phyloP scores from a whole-genome alignment of 1,284 basidiomycete species.

The Ustilago nuda region DNA sequence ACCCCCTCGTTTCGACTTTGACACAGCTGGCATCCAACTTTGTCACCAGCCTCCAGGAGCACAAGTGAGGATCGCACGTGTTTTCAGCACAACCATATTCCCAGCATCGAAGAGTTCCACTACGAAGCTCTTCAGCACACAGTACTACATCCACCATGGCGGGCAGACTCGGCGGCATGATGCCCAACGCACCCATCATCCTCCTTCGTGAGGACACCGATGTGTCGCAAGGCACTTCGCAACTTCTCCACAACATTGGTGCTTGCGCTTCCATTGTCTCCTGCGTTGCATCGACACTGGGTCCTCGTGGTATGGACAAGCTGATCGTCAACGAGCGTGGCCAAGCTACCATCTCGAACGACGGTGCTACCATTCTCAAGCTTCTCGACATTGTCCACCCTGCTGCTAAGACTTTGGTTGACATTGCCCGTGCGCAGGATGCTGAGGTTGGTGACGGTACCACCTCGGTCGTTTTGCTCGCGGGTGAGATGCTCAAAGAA shows the following conservation, averaged over 20 bases:
- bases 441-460: conserved; percentile 99
- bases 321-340: conserved; percentile 79
- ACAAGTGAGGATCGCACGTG: not conserved
- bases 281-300: conserved; percentile 84
- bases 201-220: conserved; percentile 82
- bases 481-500: conserved; percentile 94
- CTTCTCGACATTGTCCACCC: conserved; percentile 97
- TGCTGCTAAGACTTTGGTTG: conserved; percentile 93
- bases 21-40: not conserved
- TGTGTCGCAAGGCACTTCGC: conserved; percentile 92
- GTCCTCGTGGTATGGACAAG: conserved; percentile 98
- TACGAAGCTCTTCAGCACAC: not conserved
- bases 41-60: not conserved
- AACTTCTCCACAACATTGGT: conserved; percentile 92
- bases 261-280: conserved; percentile 65
- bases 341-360: conserved; percentile 94
- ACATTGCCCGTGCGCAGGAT: conserved; percentile 97
- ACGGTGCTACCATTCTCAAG: conserved; percentile 97
- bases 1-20: not conserved
- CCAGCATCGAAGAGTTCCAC: conserved; percentile 6
- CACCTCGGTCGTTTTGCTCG: conserved; percentile 92
- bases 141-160: conserved; percentile 28
- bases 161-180: conserved; percentile 57
- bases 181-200: conserved; percentile 64
- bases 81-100: not conserved